A percentile compares a stretch with the other conserved stretches of the same genome.
These are phyloP conservation scores for Anthostomella pinea DNA, from an alignment of 2,329 filamentous ascomycete genomes.

Conservation along the genomic window DNA sequence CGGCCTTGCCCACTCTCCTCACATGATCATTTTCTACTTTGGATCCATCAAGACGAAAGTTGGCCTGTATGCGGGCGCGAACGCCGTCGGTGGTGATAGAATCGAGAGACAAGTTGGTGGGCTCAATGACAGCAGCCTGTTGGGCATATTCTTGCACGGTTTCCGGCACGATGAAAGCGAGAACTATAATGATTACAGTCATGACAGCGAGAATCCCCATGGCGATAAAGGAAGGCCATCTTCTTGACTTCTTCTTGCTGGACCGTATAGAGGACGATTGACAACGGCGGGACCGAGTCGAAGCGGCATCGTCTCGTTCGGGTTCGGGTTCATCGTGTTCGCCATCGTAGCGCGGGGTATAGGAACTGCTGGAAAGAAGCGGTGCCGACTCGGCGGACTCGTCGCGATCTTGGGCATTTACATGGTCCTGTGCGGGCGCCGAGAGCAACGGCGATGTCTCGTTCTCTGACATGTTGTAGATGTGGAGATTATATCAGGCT, in stretches of 20 bases:
- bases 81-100: constrained; percentile 79
- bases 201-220: constrained; percentile 62
- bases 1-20: constrained; percentile 71
- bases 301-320: constrained; percentile 29
- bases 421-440: constrained; percentile 29
- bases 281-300: constrained; percentile 29
- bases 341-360: constrained; percentile 39
- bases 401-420: constrained; percentile 18
- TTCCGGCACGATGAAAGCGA: constrained; percentile 79
- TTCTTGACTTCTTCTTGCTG: constrained; percentile 40
- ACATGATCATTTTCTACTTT: constrained; percentile 70
- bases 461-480: constrained; percentile 43
- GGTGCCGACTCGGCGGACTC: constrained; percentile 48
- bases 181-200: constrained; percentile 66
- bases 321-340: constrained; percentile 28
- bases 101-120: constrained; percentile 80
- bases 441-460: constrained; percentile 46
- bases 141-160: constrained; percentile 83
- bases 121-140: constrained; percentile 76
- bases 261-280: constrained; percentile 22
- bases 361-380: constrained; percentile 41
- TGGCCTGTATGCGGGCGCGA: constrained; percentile 74
- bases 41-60: constrained; percentile 75
- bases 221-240: constrained; percentile 79
- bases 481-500: no score